A percentile compares a stretch with the other conserved stretches of the same genome.
Conservation (phyloP, 2,329 filamentous ascomycete species). For the Phyllosticta capitalensis region DNA sequence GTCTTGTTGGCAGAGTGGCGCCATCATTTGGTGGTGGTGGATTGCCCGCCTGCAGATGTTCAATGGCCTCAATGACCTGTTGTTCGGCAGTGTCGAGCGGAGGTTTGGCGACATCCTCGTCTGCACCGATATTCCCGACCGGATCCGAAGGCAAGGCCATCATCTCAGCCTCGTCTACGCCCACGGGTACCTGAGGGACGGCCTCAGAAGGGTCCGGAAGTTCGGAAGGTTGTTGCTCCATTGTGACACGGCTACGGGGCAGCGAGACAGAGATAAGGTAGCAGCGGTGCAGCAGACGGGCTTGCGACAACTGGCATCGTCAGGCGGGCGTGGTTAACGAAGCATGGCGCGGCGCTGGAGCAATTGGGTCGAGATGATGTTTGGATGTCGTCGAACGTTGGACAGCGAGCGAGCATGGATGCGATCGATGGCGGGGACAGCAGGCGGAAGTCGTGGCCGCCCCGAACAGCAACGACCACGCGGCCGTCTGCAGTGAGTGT, state of each 20-base stretch:
- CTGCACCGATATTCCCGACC: conserved; percentile 19
- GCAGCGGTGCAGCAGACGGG: not conserved
- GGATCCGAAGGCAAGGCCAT: conserved; percentile 23
- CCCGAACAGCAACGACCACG: not conserved
- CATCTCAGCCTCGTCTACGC: conserved; percentile 29
- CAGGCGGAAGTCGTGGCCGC: not conserved
- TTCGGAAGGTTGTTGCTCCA: conserved; percentile 4
- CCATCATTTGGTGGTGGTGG: conserved; percentile 13
- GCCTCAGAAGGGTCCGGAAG: not conserved
- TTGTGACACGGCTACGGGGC: conserved; percentile 1
- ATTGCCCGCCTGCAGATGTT: conserved; percentile 12
- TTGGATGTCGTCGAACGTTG: not conserved
- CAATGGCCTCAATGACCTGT: conserved; percentile 13
- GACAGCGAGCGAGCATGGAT: not conserved
- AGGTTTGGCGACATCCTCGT: conserved; percentile 22
- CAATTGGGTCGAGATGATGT: not conserved
- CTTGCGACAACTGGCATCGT: conserved; percentile 4
- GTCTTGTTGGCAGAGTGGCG: conserved; percentile 24
- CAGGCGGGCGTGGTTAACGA: conserved; percentile 1
- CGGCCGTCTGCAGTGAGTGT: not conserved
- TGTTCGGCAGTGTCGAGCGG: conserved; percentile 29
- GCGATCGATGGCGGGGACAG: not conserved
- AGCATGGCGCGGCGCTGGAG: conserved; percentile 1
- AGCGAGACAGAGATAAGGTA: not conserved
- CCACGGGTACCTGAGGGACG: conserved; percentile 23